These are phyloP conservation scores for Gilbertella persicaria DNA, from an alignment of 371 early-diverging fungal genomes.

Conservation along the genomic window DNA sequence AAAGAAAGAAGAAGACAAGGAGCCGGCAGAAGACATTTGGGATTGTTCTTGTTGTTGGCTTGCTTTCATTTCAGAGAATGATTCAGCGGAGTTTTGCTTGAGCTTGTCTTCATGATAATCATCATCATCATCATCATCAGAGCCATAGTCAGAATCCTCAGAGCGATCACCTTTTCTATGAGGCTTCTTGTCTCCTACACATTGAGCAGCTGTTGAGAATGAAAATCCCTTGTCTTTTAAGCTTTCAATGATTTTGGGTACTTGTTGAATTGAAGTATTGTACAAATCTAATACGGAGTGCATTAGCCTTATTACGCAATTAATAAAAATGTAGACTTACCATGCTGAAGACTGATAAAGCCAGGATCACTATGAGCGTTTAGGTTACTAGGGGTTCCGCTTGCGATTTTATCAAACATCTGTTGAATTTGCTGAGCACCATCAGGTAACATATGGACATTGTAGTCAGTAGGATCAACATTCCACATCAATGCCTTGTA, in stretches of 20 bases:
- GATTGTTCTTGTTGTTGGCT: too few relatives aligned
- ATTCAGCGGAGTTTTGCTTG: too few relatives aligned
- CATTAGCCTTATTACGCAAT: background rate
- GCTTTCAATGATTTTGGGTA: constrained; percentile 37
- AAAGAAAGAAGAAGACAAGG: background rate
- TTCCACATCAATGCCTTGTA: constrained; percentile 60
- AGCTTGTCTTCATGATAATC: too few relatives aligned
- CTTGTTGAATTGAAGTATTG: constrained; percentile 40
- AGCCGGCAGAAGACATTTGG: constrained; percentile 1
- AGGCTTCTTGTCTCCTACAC: constrained; percentile 34
- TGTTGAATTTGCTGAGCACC: constrained; percentile 23
- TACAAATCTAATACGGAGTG: constrained; percentile 32
- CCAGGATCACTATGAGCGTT: constrained; percentile 46
- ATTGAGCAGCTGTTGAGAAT: constrained; percentile 41
- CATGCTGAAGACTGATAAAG: constrained; percentile 48
- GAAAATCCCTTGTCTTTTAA: constrained; percentile 27
- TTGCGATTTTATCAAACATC: constrained; percentile 25
- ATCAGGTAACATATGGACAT: constrained; percentile 30
- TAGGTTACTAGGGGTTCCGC: constrained; percentile 30
- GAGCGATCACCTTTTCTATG: too few relatives aligned
- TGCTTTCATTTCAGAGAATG: too few relatives aligned
- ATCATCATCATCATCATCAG: background rate
- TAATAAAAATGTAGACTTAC: constrained; percentile 13
- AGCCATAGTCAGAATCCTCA: background rate
- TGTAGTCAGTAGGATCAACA: constrained; percentile 52